These are phyloP conservation scores for Candida railenensis DNA, from an alignment of 805 yeast species.

Conservation along the genomic window DNA sequence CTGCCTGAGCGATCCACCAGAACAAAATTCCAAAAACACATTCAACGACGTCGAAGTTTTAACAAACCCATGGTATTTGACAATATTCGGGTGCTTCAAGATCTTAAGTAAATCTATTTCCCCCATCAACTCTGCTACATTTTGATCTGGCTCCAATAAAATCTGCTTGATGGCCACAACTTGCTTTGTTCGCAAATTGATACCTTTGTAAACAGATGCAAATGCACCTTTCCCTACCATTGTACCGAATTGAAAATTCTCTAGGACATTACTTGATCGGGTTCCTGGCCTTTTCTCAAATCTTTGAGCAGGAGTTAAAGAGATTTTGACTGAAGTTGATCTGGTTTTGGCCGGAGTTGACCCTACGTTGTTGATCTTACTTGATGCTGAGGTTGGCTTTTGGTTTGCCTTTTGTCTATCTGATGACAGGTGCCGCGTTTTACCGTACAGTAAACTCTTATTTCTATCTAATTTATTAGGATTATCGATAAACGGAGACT, in stretches of 20 bases:
- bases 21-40: slow-evolving; percentile 60
- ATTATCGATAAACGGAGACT: slow-evolving; percentile 18
- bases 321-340: slow-evolving; percentile 34
- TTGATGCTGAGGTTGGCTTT: slow-evolving; percentile 1
- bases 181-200: slow-evolving; percentile 62
- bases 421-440: neutral
- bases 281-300: slow-evolving; percentile 43
- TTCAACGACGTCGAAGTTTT: slow-evolving; percentile 51
- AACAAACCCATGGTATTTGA: slow-evolving; percentile 67
- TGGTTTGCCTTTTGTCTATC: slow-evolving; percentile 6
- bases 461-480: too few relatives aligned
- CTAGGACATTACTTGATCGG: slow-evolving; percentile 40
- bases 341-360: neutral
- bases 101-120: slow-evolving; percentile 68
- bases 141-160: slow-evolving; percentile 50
- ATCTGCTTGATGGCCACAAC: slow-evolving; percentile 82
- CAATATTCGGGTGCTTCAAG: slow-evolving; percentile 64
- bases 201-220: slow-evolving; percentile 80
- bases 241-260: slow-evolving; percentile 53
- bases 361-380: neutral
- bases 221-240: slow-evolving; percentile 89
- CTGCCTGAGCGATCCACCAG: slow-evolving; percentile 64
- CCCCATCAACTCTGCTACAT: slow-evolving; percentile 51
- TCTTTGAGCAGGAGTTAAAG: slow-evolving; percentile 53
- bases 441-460: neutral